phyloP scores from a whole-genome alignment of 768 basidiomycete species.

The Hortiboletus campestris region DNA sequence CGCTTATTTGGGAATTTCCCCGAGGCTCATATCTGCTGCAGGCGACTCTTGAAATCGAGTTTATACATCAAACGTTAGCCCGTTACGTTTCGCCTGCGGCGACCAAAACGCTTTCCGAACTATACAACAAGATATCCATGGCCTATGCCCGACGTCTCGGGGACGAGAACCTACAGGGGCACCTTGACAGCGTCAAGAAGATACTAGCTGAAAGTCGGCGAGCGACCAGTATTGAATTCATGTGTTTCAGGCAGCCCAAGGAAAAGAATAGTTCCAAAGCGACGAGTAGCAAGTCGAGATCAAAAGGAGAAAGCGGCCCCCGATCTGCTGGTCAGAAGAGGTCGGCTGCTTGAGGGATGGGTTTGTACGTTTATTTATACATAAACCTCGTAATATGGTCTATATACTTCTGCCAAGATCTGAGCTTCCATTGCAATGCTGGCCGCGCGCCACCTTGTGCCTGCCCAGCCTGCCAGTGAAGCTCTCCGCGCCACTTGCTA shows the following conservation, averaged over 20 bases:
- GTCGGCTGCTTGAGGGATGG: not conserved
- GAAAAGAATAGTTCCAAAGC: slow-evolving; percentile 25
- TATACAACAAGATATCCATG: slow-evolving; percentile 94
- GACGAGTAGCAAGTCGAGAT: slow-evolving; percentile 15
- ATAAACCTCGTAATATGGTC: not conserved
- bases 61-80: slow-evolving; percentile 93
- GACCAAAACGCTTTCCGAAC: slow-evolving; percentile 80
- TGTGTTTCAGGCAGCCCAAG: slow-evolving; percentile 86
- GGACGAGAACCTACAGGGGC: slow-evolving; percentile 81
- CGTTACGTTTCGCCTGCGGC: slow-evolving; percentile 83
- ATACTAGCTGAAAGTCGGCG: slow-evolving; percentile 83
- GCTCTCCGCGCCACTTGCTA: no score
- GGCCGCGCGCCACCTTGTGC: not conserved
- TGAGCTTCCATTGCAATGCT: not conserved
- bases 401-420: no score
- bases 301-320: slow-evolving; percentile 16
- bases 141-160: slow-evolving; percentile 85
- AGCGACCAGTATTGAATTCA: slow-evolving; percentile 90
- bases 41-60: slow-evolving; percentile 99
- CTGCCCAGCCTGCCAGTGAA: not conserved
- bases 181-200: slow-evolving; percentile 90
- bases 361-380: not conserved
- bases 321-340: slow-evolving; percentile 25
- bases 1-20: not conserved
- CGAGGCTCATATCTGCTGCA: slow-evolving; percentile 30